Evolutionary conservation across 2,329 filamentous ascomycete genomes (phyloP).

Genomic region (Nigrospora oryzae): DNA sequence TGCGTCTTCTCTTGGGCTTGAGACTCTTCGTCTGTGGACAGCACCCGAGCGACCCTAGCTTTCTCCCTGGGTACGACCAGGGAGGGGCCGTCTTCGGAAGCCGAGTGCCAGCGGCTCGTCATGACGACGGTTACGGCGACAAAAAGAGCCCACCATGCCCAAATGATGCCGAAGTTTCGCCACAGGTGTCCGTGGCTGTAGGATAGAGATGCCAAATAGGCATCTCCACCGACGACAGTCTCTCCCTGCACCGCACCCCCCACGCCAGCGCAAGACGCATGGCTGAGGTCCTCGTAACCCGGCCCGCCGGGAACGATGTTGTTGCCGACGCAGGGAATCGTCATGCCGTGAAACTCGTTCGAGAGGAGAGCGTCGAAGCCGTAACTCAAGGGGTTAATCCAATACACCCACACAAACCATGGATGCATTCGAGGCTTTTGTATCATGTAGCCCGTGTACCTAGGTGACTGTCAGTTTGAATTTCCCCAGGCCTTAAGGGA

Average conservation of each 20-base stretch:
- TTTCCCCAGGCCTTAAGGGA: neutral
- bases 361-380: conserved; percentile 52
- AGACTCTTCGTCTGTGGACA: neutral
- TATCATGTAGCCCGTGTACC: conserved; percentile 57
- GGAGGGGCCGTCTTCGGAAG: neutral
- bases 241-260: conserved; percentile 41
- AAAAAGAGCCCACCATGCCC: conserved; percentile 69
- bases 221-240: conserved; percentile 40
- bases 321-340: conserved; percentile 35
- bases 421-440: conserved; percentile 53
- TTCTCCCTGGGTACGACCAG: conserved; percentile 33
- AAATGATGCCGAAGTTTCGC: conserved; percentile 72
- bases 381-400: conserved; percentile 57
- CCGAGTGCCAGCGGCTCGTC: conserved; percentile 47
- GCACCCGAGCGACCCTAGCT: conserved; percentile 34
- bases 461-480: conserved; percentile 22
- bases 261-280: conserved; percentile 45
- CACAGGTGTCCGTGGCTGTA: conserved; percentile 54
- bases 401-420: conserved; percentile 63
- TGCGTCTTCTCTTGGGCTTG: neutral
- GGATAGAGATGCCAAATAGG: conserved; percentile 44
- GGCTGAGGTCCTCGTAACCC: conserved; percentile 12
- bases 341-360: conserved; percentile 44
- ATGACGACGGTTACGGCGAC: conserved; percentile 53
- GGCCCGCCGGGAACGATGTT: conserved; percentile 39